Base-by-base conservation (phyloP, 192 early-diverging fungal genomes). In the Umbelopsis vinacea region DNA sequence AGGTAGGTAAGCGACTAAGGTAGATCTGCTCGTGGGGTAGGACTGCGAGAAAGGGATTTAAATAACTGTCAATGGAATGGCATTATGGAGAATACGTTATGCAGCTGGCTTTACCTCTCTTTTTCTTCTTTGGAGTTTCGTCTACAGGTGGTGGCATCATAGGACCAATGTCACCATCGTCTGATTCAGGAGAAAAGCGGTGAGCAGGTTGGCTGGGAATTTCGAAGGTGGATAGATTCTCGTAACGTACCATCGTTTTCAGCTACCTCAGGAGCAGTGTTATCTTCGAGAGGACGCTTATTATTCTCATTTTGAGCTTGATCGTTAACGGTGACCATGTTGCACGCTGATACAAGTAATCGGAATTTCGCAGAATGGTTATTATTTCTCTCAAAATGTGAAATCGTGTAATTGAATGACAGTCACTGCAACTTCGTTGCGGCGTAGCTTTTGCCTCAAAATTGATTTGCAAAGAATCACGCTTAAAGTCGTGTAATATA, bases 1-100 rank as follows among this genome's bases (percentile, higher is more conserved):
- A 86, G 50, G 77, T 84, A n/a, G 97, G 96, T n/a, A 99, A 72
- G 19, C 88, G 86, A 10, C 88, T 88, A 19, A 99, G 82, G 69
- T 89, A 94, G 40, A 93, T 83, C 40, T 83, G 71, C 76, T 98
- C 95, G 71, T 96, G 87, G 3, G 82, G 72, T n/a, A 86, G 57
- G 45, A 78, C 87, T 89, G 69, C 17, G 7, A 15, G 26, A 1
- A 47, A 21, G 12, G 46, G n/a, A 38, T 26, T 45, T 4, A 73
- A 17, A 4, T 40, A 63, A n/a, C 54, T 35, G 19, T 48, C 15
- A 63, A 7, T 50, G 17, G 2, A 45, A 24, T 47, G 8, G n/a
- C 22, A 46, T 35, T 48, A 6, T 23, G 6, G 48, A 1, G 24
- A 38, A 0, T 40, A 6, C 29, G 35, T 37, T 23, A 21, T 19